Conservation (phyloP, 176 grass and related monocot species). For the Otatea glauca region DNA sequence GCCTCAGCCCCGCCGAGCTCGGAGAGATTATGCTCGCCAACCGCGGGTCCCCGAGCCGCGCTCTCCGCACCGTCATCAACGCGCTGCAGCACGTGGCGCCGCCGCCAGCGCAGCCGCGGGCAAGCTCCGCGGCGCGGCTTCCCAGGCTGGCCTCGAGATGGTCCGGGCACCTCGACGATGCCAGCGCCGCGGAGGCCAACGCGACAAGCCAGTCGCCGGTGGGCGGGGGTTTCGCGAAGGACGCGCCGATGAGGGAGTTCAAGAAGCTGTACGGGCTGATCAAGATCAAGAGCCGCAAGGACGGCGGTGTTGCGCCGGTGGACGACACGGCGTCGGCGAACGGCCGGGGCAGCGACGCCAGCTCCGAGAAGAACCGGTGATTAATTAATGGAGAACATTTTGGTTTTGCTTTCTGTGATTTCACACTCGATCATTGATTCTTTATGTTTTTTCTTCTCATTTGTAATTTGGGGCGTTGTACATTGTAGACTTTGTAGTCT, state of each 20-base stretch:
- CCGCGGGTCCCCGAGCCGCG: constrained; percentile 75
- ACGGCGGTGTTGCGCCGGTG: constrained; percentile 52
- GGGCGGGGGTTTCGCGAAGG: constrained; percentile 54
- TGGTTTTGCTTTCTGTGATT: neutral
- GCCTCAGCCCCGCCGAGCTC: constrained; percentile 88
- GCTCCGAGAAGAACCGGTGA: constrained; percentile 59
- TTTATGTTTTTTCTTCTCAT: constrained; percentile 2
- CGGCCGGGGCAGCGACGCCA: constrained; percentile 40
- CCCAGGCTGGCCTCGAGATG: constrained; percentile 40
- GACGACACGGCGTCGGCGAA: constrained; percentile 61
- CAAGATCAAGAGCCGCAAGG: constrained; percentile 82
- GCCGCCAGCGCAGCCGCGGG: neutral
- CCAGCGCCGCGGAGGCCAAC: constrained; percentile 15
- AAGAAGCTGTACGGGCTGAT: constrained; percentile 93
- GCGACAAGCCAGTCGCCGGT: constrained; percentile 38
- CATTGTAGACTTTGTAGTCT: constrained; percentile 53
- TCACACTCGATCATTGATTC: neutral
- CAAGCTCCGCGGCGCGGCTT: neutral
- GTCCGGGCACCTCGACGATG: constrained; percentile 44
- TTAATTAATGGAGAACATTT: neutral
- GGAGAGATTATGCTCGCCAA: constrained; percentile 98
- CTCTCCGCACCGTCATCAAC: constrained; percentile 83
- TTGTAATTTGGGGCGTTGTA: constrained; percentile 43
- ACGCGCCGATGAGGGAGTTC: constrained; percentile 72
- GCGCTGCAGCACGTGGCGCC: constrained; percentile 61